Conservation (phyloP, 305 asterid species). For the Fraxinus dipetala region DNA sequence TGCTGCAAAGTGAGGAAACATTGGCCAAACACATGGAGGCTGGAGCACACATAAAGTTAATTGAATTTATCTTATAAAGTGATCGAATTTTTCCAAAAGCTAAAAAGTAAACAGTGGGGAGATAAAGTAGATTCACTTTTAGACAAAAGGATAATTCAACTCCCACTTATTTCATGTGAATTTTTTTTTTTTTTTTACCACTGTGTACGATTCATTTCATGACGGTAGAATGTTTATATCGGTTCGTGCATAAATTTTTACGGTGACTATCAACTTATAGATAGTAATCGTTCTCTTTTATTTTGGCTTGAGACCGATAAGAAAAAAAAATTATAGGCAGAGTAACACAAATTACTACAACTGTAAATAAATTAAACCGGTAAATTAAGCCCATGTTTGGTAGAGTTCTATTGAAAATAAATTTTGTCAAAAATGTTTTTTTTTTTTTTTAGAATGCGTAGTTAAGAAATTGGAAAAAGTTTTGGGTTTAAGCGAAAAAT, state of each 20-base stretch:
- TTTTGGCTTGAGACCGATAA: not conserved
- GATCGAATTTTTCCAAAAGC: conserved; percentile 28
- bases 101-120: not conserved
- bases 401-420: too few species aligned
- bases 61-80: conserved; percentile 22
- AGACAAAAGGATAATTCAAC: not conserved
- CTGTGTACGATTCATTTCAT: not conserved
- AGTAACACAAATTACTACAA: not conserved
- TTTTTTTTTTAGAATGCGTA: too few species aligned
- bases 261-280: not conserved
- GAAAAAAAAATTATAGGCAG: not conserved
- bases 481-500: not conserved
- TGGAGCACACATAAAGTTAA: conserved; percentile 32
- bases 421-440: not conserved
- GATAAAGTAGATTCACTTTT: not conserved
- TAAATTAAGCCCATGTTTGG: not conserved
- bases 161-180: not conserved
- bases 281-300: not conserved
- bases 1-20: conserved; percentile 28
- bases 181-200: not conserved
- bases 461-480: not conserved
- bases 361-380: not conserved
- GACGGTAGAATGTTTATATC: not conserved
- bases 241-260: not conserved
- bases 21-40: conserved; percentile 28